Evolutionary conservation across 352 stramenopile species (phyloP).

Genomic region (Phytophthora pistaciae): DNA sequence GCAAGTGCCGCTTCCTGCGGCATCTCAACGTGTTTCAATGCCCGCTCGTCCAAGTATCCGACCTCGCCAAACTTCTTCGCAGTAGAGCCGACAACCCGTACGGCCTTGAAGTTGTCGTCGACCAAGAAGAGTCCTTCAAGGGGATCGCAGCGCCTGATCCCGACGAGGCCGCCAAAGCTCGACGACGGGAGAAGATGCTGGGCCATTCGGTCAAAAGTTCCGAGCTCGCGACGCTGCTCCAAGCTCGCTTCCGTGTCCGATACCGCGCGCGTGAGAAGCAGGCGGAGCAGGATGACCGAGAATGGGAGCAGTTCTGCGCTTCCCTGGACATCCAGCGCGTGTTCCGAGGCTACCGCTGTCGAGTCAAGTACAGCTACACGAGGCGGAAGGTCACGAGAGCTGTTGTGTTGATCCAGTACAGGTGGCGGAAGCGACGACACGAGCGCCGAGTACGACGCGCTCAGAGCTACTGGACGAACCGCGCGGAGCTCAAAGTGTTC

Average conservation of each 20-base stretch:
- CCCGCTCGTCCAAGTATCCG: constrained; percentile 31
- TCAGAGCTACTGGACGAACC: constrained; percentile 71
- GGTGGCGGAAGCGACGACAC: constrained; percentile 58
- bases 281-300: constrained; percentile 25
- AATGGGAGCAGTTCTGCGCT: constrained; percentile 61
- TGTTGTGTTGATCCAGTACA: constrained; percentile 67
- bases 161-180: constrained; percentile 41
- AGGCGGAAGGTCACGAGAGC: constrained; percentile 41
- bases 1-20: constrained; percentile 51
- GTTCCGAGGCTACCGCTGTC: constrained; percentile 48
- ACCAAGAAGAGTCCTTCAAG: constrained; percentile 45
- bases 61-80: constrained; percentile 39
- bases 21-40: constrained; percentile 62
- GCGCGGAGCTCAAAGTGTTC: constrained; percentile 61
- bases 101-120: constrained; percentile 58
- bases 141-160: constrained; percentile 55
- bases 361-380: constrained; percentile 52
- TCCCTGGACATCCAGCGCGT: constrained; percentile 73
- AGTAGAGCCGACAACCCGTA: constrained; percentile 60
- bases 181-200: constrained; percentile 43
- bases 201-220: constrained; percentile 22
- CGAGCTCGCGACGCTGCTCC: constrained; percentile 49
- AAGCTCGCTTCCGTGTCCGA: constrained; percentile 50
- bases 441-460: constrained; percentile 61
- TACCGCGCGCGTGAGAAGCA: constrained; percentile 36